These are phyloP conservation scores for Yarrowia galli DNA, from an alignment of 1,139 yeast species.

Conservation along the genomic window DNA sequence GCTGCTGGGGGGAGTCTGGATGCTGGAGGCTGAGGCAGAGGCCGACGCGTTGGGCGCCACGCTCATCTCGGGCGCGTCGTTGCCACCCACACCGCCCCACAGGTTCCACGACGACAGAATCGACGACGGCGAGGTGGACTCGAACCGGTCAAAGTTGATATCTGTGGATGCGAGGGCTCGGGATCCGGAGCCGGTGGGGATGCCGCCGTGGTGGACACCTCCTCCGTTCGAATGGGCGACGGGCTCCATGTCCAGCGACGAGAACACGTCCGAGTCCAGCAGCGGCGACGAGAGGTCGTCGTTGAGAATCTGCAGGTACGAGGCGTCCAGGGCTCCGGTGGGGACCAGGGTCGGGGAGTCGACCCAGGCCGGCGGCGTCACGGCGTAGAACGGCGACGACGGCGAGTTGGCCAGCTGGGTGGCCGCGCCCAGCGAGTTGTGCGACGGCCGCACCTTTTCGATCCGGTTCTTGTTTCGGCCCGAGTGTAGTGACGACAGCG, in stretches of 20 bases:
- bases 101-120: slow-evolving; percentile 38
- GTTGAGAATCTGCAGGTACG: slow-evolving; percentile 26
- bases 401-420: slow-evolving; percentile 33
- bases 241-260: slow-evolving; percentile 26
- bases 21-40: slow-evolving; percentile 15
- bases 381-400: slow-evolving; percentile 29
- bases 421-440: not conserved
- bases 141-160: slow-evolving; percentile 32
- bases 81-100: slow-evolving; percentile 12
- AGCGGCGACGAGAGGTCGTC: slow-evolving; percentile 32
- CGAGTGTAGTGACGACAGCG: slow-evolving; percentile 21
- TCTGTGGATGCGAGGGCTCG: slow-evolving; percentile 12
- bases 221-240: not conserved
- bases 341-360: slow-evolving; percentile 30
- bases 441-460: slow-evolving; percentile 31
- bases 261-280: slow-evolving; percentile 34
- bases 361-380: slow-evolving; percentile 35
- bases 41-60: slow-evolving; percentile 11
- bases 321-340: slow-evolving; percentile 10
- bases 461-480: slow-evolving; percentile 25
- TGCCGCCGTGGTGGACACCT: not conserved
- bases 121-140: slow-evolving; percentile 30
- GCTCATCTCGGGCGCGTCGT: not conserved
- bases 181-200: not conserved
- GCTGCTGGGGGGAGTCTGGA: slow-evolving; percentile 31